Base-by-base conservation (phyloP, 129 eudicot genomes). In the Kitagawia praeruptora region DNA sequence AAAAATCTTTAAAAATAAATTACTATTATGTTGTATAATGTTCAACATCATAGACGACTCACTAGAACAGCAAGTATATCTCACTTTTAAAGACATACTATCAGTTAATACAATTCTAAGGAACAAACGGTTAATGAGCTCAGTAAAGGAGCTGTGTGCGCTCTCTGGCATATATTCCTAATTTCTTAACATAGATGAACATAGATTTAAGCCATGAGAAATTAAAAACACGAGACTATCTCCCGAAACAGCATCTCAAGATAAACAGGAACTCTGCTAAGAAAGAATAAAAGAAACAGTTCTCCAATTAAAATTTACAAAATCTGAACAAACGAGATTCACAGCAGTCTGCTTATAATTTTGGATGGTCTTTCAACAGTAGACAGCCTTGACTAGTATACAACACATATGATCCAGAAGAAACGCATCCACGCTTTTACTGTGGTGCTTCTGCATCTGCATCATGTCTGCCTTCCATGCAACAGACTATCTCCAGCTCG, bases 361-460 rank as follows among this genome's bases (percentile, higher is more conserved):
- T 67, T 15, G 23, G 73, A 67, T 31, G 39, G 37, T 67, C 73
- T 67, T 54, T 67, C 9, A 67, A 67, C 73, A 67, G 41, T 67
- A 67, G 9, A 67, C 21, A 34, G 41, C 41, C 41, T 27, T 31
- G 23, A 67, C 73, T 67, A 34, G 41, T 67, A 67, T 67, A 67
- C 73, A 67, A 67, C 73, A 67, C 41, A 27, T 8, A 64, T 63
- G 71, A 11, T 28, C 71, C 39, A 9, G 39, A 13, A 3, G 14
- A 27, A 64, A 64, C 19, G 4, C 71, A 64, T 3, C 34, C 34
- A 64, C 39, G 28, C 71, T 64, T 64, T 0, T 38, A 28, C 78
- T 81, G 74, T 1, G 86, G 82, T 47, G 90, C 84, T 77, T 28
- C 73, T 67, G 41, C 21, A 28, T 87, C 88, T n/a, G 78, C 87